Evolutionary conservation across 345 rosid species (phyloP).

Genomic region (Erucastrum elatum): DNA sequence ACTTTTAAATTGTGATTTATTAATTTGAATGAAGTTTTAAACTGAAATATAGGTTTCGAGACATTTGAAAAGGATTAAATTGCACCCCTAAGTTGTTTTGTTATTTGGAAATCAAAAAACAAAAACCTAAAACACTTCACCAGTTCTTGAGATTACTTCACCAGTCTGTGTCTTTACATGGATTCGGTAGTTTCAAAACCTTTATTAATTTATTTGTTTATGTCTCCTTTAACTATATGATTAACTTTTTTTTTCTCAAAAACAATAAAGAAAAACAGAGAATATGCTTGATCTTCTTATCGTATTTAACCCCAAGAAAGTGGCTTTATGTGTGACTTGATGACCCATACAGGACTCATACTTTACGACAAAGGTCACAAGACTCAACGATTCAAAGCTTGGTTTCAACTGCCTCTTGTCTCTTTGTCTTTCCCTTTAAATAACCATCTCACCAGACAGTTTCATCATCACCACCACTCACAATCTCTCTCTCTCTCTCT

Average conservation of each 20-base stretch:
- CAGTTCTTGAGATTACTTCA: background rate
- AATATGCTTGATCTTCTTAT: slow-evolving; percentile 25
- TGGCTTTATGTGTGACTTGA: slow-evolving; percentile 35
- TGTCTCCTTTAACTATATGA: slow-evolving; percentile 12
- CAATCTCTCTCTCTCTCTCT: slow-evolving; percentile 9
- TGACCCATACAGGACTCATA: slow-evolving; percentile 36
- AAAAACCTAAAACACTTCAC: background rate
- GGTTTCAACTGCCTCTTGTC: slow-evolving; percentile 37
- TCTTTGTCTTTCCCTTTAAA: slow-evolving; percentile 25
- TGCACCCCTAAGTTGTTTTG: background rate
- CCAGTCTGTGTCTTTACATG: background rate
- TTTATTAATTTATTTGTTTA: background rate
- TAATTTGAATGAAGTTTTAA: background rate
- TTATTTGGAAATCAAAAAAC: background rate
- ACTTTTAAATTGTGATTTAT: background rate
- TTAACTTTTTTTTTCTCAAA: background rate
- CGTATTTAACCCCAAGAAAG: slow-evolving; percentile 27
- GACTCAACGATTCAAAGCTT: slow-evolving; percentile 19
- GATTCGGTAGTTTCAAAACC: slow-evolving; percentile 17
- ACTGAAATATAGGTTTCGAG: background rate
- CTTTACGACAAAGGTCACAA: slow-evolving; percentile 16
- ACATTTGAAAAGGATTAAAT: background rate
- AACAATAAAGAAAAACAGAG: slow-evolving; percentile 24
- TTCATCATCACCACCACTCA: slow-evolving; percentile 26
- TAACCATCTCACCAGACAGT: slow-evolving; percentile 23